Evolutionary conservation across 768 basidiomycete species (phyloP).

Genomic region (Trametes coccinea): DNA sequence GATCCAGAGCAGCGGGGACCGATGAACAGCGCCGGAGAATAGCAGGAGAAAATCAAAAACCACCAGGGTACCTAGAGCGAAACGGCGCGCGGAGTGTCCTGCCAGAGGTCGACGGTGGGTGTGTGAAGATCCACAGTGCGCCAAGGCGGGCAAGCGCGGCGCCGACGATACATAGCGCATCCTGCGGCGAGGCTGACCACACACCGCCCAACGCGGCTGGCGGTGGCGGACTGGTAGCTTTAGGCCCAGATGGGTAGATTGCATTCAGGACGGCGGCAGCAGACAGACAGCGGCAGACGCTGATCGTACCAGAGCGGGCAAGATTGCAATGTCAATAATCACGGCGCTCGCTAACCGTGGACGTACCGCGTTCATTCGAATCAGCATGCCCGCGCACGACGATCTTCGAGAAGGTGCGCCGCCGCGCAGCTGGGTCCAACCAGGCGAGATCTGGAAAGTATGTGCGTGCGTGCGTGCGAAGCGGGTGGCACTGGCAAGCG

Average conservation of each 20-base stretch:
- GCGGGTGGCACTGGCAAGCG: background rate
- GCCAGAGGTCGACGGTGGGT: background rate
- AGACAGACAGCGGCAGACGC: background rate
- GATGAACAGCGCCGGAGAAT: background rate
- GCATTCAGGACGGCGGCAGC: constrained; percentile 10
- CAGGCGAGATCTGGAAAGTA: background rate
- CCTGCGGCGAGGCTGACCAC: background rate
- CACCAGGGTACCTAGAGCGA: constrained; percentile 14
- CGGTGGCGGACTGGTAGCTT: constrained; percentile 11
- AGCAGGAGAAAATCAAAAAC: constrained; percentile 5
- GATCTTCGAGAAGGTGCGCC: constrained; percentile 2
- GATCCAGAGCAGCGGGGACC: background rate
- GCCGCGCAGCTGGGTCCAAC: too few species aligned
- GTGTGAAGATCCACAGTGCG: background rate
- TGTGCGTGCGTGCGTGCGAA: background rate
- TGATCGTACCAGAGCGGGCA: constrained; percentile 9
- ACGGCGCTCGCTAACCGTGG: background rate
- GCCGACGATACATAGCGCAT: background rate
- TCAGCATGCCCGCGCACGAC: constrained; percentile 2
- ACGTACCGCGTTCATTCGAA: background rate
- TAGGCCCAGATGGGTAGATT: constrained; percentile 10
- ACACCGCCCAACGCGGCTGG: background rate
- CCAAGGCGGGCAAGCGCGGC: background rate
- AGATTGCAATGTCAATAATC: constrained; percentile 1
- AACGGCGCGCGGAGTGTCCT: background rate